phyloP scores from a whole-genome alignment of 2,329 filamentous ascomycete species.

The Neofusicoccum ribis region DNA sequence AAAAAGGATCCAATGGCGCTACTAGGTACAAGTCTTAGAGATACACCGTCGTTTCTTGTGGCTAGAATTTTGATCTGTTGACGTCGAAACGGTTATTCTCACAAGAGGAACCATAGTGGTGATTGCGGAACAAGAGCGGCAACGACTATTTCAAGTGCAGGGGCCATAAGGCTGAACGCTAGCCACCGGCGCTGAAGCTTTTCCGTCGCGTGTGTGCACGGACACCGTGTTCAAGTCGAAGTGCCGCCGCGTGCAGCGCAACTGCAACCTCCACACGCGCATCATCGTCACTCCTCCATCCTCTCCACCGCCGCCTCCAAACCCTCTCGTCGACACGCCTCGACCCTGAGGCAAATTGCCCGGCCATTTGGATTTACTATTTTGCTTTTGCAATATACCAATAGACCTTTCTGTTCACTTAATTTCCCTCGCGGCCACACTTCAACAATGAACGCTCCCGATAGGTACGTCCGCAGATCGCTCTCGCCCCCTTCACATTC shows the following conservation, averaged over 20 bases:
- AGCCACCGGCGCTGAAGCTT: neutral
- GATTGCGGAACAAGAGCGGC: neutral
- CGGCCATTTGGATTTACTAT: neutral
- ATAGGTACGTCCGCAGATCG: conserved; percentile 32
- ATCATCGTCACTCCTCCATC: conserved; percentile 3
- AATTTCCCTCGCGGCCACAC: conserved; percentile 13
- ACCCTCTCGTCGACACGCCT: neutral
- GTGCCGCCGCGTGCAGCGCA: neutral
- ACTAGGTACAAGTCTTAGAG: too few species aligned
- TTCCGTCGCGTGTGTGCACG: neutral
- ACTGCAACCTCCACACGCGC: neutral
- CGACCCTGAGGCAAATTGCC: neutral
- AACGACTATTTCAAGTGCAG: neutral
- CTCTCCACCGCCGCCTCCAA: neutral
- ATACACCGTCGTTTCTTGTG: too few species aligned
- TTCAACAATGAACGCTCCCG: conserved; percentile 37
- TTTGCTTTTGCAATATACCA: conserved; percentile 3
- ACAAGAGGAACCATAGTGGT: too few species aligned
- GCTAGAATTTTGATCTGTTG: too few species aligned
- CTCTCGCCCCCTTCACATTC: conserved; percentile 1
- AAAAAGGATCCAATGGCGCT: too few species aligned
- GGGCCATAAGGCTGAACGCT: neutral
- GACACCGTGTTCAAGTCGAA: neutral
- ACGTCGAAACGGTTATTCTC: too few species aligned
- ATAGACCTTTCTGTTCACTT: neutral